phyloP scores from a whole-genome alignment of 1,139 yeast genomes.

The Candida sp. region DNA sequence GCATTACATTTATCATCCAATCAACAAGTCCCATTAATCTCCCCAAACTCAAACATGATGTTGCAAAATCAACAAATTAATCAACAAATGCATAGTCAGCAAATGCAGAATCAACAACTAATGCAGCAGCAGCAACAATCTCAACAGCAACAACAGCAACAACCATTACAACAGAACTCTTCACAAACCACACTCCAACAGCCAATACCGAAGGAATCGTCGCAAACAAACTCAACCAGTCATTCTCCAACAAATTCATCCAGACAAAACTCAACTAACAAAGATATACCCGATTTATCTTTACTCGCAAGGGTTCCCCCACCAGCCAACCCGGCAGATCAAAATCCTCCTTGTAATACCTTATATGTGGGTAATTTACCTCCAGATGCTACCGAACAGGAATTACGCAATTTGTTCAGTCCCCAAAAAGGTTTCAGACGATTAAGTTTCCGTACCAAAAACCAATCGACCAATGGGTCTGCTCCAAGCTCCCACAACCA shows the following conservation, averaged over 20 bases:
- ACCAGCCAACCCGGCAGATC: conserved; percentile 98
- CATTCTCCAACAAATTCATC: conserved; percentile 8
- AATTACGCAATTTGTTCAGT: conserved; percentile 80
- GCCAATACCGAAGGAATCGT: conserved; percentile 5
- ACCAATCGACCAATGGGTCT: conserved; percentile 30
- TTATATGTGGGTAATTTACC: conserved; percentile 96
- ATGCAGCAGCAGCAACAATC: conserved; percentile 10
- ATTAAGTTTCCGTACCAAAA: conserved; percentile 79
- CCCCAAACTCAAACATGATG: conserved; percentile 1
- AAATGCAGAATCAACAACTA: conserved; percentile 9
- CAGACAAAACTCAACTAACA: conserved; percentile 14
- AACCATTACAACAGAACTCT: conserved; percentile 6
- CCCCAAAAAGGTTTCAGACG: conserved; percentile 93
- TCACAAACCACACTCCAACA: conserved; percentile 5
- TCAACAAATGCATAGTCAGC: too few relatives aligned
- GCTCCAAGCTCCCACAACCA: conserved; percentile 48
- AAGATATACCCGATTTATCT: conserved; percentile 67
- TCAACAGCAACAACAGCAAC: conserved; percentile 9
- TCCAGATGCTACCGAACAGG: conserved; percentile 95
- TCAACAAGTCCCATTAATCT: conserved; percentile 7
- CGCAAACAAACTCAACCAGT: conserved; percentile 12
- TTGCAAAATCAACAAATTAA: conserved; percentile 5
- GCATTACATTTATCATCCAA: conserved; percentile 9
- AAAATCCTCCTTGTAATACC: conserved; percentile 98
- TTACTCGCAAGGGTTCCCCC: conserved; percentile 81